Evolutionary conservation across 441 rosid species (phyloP), one percentile per base, ranked within the genome.

Genomic region (Eruca vesicaria): DNA sequence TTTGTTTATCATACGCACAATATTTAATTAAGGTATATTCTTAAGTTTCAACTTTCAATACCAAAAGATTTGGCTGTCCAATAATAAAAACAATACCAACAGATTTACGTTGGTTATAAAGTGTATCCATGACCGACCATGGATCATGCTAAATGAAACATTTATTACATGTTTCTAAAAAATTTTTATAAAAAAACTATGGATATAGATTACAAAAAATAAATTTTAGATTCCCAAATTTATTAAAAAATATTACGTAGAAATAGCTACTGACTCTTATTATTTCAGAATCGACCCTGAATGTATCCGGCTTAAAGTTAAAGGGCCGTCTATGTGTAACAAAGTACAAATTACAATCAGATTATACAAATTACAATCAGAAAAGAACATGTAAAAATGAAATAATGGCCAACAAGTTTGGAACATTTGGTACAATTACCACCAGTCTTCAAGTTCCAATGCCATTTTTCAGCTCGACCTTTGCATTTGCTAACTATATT

Each of bases 371-470:
- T 41, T 55, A 29, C 9, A 36, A 31, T 19, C 19, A 48, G 16
- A 59, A 62, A 36, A 66, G 31, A 33, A 66, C 67, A 36, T 5
- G 32, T 50, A 18, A 52, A 52, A 59, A 68, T 67, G 38, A 67
- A 75, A 35, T 63, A 69, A 63, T 76, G 75, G 66, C 79, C 71
- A 69, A 63, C 73, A 78, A 38, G 41, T 61, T 66, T 19, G 36
- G 48, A 71, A 77, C 68, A 77, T 26, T 36, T 53, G n/a, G 73
- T 78, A 77, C 36, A 50, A 50, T 66, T 66, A 71, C 77, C 80
- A 77, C 69, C 32, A 11, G 61, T 72, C 60, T 61, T 67, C 81
- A 78, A 78, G 77, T 78, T 78, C 81, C 81, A 78, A 78, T 23
- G 65, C 64, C 57, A 50, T 23, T 48, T 7, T 71, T 7, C 55